A percentile compares a stretch with the other conserved stretches of the same genome.
phyloP scores from a whole-genome alignment of 495 filamentous ascomycete genomes.

The Penicillium cinerascens region DNA sequence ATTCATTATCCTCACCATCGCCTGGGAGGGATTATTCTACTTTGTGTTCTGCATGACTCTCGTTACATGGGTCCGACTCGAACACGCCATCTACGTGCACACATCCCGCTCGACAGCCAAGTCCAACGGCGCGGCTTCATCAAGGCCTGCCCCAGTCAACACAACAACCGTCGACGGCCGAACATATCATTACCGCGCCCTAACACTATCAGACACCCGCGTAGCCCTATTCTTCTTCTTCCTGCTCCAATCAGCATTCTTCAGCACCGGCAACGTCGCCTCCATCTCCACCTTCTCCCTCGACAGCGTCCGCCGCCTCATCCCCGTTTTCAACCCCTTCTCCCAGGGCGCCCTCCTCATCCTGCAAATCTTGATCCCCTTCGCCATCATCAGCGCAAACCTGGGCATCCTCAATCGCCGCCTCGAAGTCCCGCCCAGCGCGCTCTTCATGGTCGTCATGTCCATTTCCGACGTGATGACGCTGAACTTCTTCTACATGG shows the following conservation, averaged over 20 bases:
- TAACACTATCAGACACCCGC: constrained; percentile 78
- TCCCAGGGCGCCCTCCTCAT: constrained; percentile 84
- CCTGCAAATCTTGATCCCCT: constrained; percentile 89
- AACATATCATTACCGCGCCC: constrained; percentile 58
- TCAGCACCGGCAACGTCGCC: constrained; percentile 94
- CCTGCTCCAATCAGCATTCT: constrained; percentile 92
- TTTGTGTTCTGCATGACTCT: constrained; percentile 80
- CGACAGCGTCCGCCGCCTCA: constrained; percentile 84
- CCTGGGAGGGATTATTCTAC: constrained; percentile 97
- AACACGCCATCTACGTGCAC: constrained; percentile 71
- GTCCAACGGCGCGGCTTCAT: constrained; percentile 13
- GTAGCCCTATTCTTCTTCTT: constrained; percentile 93
- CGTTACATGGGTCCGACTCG: constrained; percentile 84
- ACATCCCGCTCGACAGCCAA: constrained; percentile 27
- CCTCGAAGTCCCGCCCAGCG: constrained; percentile 74
- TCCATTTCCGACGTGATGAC: constrained; percentile 89
- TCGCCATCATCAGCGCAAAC: constrained; percentile 88
- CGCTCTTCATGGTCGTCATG: constrained; percentile 94
- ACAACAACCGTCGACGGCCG: constrained; percentile 32
- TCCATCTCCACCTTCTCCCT: constrained; percentile 93
- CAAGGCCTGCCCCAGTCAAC: constrained; percentile 28
- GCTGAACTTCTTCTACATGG: constrained; percentile 96
- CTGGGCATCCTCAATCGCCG: constrained; percentile 88
- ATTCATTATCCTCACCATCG: constrained; percentile 96
- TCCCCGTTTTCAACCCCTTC: constrained; percentile 93